These are phyloP conservation scores for Blastocystis hominis DNA, from an alignment of 352 stramenopile species.

Conservation along the genomic window DNA sequence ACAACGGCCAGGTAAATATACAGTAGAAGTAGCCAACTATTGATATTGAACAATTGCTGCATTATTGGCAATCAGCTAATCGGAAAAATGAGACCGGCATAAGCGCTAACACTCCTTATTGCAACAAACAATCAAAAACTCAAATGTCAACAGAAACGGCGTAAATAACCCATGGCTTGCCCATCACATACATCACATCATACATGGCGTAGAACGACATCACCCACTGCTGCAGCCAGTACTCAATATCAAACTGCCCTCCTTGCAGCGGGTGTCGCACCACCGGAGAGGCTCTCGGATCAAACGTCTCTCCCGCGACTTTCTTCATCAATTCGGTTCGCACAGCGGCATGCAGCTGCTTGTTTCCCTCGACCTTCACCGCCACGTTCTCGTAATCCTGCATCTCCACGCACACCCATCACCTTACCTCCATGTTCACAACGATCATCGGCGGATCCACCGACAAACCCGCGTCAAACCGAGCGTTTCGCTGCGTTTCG, in stretches of 20 bases:
- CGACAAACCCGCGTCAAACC: not conserved
- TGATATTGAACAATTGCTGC: not conserved
- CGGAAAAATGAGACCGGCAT: too few species aligned
- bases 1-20: not conserved
- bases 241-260: constrained; percentile 50
- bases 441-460: not conserved
- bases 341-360: not conserved
- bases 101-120: too few species aligned
- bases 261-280: constrained; percentile 4
- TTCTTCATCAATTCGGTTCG: constrained; percentile 42
- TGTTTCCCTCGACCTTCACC: not conserved
- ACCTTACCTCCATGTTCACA: constrained; percentile 8
- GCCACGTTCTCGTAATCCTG: constrained; percentile 44
- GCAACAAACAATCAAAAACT: not conserved
- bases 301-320: constrained; percentile 23
- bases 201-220: constrained; percentile 57
- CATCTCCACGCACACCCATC: not conserved
- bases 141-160: constrained; percentile 38
- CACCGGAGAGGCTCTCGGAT: not conserved
- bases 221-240: constrained; percentile 24
- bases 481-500: not conserved
- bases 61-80: not conserved
- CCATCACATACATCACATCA: constrained; percentile 33
- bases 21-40: not conserved
- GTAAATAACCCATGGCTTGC: constrained; percentile 44